phyloP scores from a whole-genome alignment of 2,329 filamentous ascomycete genomes.

The Pseudogymnoascus pannorum region DNA sequence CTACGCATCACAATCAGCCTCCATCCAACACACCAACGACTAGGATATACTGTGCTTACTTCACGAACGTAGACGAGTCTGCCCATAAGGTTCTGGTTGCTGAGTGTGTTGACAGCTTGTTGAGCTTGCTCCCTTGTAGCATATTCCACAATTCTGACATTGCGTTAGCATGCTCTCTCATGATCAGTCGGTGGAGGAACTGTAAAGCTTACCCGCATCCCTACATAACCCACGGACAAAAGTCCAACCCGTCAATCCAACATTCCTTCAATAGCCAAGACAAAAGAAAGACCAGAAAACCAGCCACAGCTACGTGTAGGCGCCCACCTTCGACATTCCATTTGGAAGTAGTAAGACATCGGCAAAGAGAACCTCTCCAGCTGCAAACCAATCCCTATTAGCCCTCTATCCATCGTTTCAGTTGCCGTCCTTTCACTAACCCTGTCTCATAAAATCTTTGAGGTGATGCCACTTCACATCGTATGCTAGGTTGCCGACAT shows the following conservation, averaged over 20 bases:
- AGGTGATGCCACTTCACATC: constrained; percentile 99
- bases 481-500: constrained; percentile 97
- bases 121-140: constrained; percentile 98
- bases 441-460: constrained; percentile 99
- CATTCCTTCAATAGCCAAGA: constrained; percentile 68
- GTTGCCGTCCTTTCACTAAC: constrained; percentile 47
- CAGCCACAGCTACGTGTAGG: constrained; percentile 83
- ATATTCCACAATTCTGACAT: constrained; percentile 96
- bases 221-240: constrained; percentile 85
- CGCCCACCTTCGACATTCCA: constrained; percentile 99
- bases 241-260: constrained; percentile 99
- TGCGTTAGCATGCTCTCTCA: constrained; percentile 17
- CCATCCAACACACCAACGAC: constrained; percentile 15
- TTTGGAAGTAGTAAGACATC: constrained; percentile 99
- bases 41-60: constrained; percentile 44
- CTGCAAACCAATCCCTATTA: constrained; percentile 42
- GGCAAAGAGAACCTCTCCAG: constrained; percentile 98
- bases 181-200: constrained; percentile 1
- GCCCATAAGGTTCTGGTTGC: constrained; percentile 98
- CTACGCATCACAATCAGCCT: constrained; percentile 39
- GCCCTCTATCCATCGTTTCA: constrained; percentile 33
- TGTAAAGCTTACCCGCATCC: constrained; percentile 89
- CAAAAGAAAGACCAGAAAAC: constrained; percentile 60
- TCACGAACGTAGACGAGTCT: constrained; percentile 97
- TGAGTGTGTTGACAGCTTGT: constrained; percentile 91